Evolutionary conservation across 768 basidiomycete genomes (phyloP), one percentile per base, ranked within the genome.

Genomic region (Lyophyllum atratum): DNA sequence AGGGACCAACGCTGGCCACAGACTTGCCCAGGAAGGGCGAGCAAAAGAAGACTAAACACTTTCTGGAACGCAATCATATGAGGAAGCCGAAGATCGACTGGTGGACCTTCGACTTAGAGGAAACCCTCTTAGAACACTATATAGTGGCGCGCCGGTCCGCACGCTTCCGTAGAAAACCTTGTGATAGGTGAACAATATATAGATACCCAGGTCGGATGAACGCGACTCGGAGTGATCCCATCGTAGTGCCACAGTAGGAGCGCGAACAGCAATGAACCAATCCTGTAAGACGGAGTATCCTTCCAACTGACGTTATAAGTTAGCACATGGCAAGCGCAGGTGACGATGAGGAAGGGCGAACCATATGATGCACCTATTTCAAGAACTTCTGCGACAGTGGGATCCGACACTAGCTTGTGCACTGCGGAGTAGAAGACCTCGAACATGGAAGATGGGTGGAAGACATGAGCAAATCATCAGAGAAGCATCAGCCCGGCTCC

Each of bases 1-100:
- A 52, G 12, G n/a, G 29, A 64, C 72, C 46, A 58, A 73, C 72
- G 69, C 40, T 70, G 70, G 49, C 61, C 40, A 49, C 44, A 49
- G 22, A 60, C 58, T 21, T 61, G 55, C 17, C n/a, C 43, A 5
- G 54, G 54, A 52, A 60, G 21, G 43, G 24, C n/a, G 21, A 57
- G 50, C 10, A 50, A 55, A 28, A 62, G n/a, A 9, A 60, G 12
- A 24, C 53, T 24, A 17, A 64, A 28, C 1, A 39, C 11, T 49
- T 53, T 55, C 34, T 31, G 28, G 4, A 50, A 34, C 3, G 31
- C 42, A 17, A 61, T 34, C 55, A 52, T 58, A 22, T 44, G 29
- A 28, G 17, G 15, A 37, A 17, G 40, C 33, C 10, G 33, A 22
- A 39, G 34, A n/a, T 31, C 24, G 31, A 49, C 8, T 37, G 11